Base-by-base conservation (phyloP, 495 filamentous ascomycete species). In the Aspergillus saccharolyticus region DNA sequence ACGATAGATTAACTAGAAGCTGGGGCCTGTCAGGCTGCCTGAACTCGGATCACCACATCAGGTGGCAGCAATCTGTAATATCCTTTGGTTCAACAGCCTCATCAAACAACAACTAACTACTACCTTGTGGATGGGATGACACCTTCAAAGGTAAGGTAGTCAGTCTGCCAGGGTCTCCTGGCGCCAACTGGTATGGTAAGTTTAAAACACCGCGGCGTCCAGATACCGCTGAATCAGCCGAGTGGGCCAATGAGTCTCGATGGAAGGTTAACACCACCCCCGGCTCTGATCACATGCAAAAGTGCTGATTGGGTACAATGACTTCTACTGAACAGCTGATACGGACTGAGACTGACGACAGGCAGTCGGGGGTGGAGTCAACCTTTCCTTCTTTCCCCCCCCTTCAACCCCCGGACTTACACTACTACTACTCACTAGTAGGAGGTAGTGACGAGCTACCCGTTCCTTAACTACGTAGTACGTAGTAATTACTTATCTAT, bases 291-390 rank as follows among this genome's bases (percentile, higher is more conserved):
- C 65, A 63, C 60, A 65, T 68, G 63, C 19, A 12, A 3, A 4
- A 15, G 6, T 20, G 18, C 3, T 64, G 55, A 68, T 68, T 68
- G 66, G 66, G 16, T 49, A 19, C 19, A 0, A 2, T 1, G 16
- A 20, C 19, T 30, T 42, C 15, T 22, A 24, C 42, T 20, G 53
- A 56, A 57, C 63, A 64, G 63, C 61, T 65, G 66, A 68, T 68
- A 65, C 51, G 21, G 55, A 56, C 57, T 43, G 65, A 57, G 66
- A 68, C 66, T n/a, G n/a, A 62, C 62, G 62, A 68, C 57, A 57
- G 7, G 33, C 17, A 20, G 24, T 44, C 42, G 14, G 44, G 52
- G 39, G n/a, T 20, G 10, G 19, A 43, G 21, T 61, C 20, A n/a
- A n/a, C n/a, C n/a, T n/a, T n/a, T n/a, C n/a, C n/a, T n/a, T n/a